These are phyloP conservation scores for Salvia miltiorrhiza DNA, from an alignment of 257 asterid species.

Conservation along the genomic window DNA sequence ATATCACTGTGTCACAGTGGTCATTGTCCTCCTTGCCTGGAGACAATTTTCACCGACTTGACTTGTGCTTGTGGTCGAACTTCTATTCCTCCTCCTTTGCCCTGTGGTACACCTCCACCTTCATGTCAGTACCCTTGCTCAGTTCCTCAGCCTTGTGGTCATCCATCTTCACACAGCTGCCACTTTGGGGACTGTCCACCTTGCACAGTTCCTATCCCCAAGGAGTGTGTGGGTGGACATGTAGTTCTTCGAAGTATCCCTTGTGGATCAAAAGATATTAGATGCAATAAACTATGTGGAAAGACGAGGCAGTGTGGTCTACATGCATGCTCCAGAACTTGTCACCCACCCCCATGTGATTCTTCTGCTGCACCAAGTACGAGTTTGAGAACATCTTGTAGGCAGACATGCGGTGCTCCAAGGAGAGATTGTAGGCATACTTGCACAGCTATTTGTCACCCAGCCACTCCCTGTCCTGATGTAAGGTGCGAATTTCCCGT, in stretches of 20 bases:
- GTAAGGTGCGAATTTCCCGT: conserved; percentile 85
- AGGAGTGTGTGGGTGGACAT: conserved; percentile 96
- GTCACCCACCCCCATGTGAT: conserved; percentile 88
- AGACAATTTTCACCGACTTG: conserved; percentile 83
- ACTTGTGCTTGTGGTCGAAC: conserved; percentile 94
- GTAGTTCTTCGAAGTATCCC: conserved; percentile 83
- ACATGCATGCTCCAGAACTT: conserved; percentile 88
- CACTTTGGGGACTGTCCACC: conserved; percentile 98
- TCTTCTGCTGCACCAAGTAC: conserved; percentile 37
- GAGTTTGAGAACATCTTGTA: conserved; percentile 61
- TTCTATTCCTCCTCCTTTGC: conserved; percentile 92
- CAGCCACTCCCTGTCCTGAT: conserved; percentile 73
- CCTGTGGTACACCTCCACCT: conserved; percentile 93
- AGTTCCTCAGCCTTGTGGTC: conserved; percentile 92
- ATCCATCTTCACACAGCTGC: conserved; percentile 92
- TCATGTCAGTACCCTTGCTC: conserved; percentile 92
- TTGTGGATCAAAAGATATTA: conserved; percentile 91
- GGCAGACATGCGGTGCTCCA: conserved; percentile 96
- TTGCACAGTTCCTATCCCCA: conserved; percentile 78
- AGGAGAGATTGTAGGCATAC: conserved; percentile 95
- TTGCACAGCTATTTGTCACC: conserved; percentile 84
- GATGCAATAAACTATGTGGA: conserved; percentile 91
- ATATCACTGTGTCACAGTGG: conserved; percentile 90
- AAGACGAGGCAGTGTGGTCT: conserved; percentile 95
- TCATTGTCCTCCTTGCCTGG: conserved; percentile 96